Evolutionary conservation across 2,329 filamentous ascomycete species (phyloP), one percentile per base, ranked within the genome.

Genomic region (Penicillium hesseltinei): DNA sequence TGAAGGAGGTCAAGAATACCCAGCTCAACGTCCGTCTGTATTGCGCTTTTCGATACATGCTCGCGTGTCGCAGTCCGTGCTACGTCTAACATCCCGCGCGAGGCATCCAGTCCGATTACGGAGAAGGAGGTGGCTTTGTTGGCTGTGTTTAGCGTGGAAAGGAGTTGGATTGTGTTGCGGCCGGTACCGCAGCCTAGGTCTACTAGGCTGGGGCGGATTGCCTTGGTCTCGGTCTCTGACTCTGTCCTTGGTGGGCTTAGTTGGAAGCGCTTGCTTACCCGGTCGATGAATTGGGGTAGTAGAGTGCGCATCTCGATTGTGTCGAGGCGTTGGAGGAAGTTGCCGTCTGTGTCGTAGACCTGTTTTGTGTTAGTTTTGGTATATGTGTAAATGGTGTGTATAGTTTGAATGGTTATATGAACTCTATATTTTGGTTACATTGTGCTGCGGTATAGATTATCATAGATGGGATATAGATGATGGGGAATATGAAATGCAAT

Each of bases 141-240:
- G 21, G 38, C 17, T 19, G 56, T 36, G 21, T 0, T 45, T 10
- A 66, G 42, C 10, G 58, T 53, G 10, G 58, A 47, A 45, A 75
- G 23, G 1, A 88, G 75, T 40, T 82, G 82, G 3, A 78, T 59
- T 0, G 85, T 88, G 63, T 86, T 88, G 36, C 86, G 78, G 2
- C 84, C 86, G 0, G 86, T 89, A 2, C 86, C 86, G 65, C 85
- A 88, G 25, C 86, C 86, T 2, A 88, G 73, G 63, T 88, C 86
- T n/a, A 88, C 73, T 29, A 86, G 63, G 33, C 73, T 77, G 51
- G 77, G 62, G 2, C 68, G 66, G 42, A 64, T 63, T 39, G 63
- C 48, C 15, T 62, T 61, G 40, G 54, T 47, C 17, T 62, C 23
- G 39, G 51, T 25, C 10, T 25, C 8, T 54, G 19, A 19, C 17